phyloP scores from a whole-genome alignment of 2,329 filamentous ascomycete species.

The Colletotrichum sp. region DNA sequence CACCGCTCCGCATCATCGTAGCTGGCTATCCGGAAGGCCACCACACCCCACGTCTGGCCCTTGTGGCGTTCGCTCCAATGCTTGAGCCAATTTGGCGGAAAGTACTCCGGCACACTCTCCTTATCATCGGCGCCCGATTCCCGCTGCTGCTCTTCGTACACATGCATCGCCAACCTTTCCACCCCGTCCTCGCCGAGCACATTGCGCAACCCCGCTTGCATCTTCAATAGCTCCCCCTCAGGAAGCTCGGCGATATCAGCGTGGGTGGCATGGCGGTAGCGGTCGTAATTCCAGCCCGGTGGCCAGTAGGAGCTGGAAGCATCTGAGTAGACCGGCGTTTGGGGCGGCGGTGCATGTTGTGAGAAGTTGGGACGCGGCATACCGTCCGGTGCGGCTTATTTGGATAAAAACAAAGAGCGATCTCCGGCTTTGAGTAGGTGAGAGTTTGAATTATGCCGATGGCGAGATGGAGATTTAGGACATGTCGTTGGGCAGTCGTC shows the following conservation, averaged over 20 bases:
- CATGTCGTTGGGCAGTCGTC: neutral
- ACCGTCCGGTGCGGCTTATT: neutral
- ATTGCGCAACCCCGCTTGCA: neutral
- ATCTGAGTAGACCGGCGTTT: neutral
- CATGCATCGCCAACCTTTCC: fast-evolving
- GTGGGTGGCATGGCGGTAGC: neutral
- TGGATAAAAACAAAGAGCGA: neutral
- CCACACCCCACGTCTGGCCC: neutral
- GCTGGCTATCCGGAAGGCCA: neutral
- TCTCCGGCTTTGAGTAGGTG: neutral
- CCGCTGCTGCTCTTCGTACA: neutral
- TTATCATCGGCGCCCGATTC: fast-evolving
- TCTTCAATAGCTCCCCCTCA: neutral
- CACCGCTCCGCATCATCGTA: fast-evolving
- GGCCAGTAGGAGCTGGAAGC: neutral
- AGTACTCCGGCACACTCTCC: neutral
- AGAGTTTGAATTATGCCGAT: neutral
- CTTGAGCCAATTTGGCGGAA: neutral
- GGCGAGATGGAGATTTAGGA: neutral
- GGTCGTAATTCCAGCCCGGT: neutral
- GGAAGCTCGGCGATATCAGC: neutral
- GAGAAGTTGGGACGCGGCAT: neutral
- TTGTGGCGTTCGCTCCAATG: neutral
- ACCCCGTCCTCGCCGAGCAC: neutral
- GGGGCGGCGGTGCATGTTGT: neutral